phyloP scores from a whole-genome alignment of 2,329 filamentous ascomycete genomes.

The Emericellopsis cladophorae region DNA sequence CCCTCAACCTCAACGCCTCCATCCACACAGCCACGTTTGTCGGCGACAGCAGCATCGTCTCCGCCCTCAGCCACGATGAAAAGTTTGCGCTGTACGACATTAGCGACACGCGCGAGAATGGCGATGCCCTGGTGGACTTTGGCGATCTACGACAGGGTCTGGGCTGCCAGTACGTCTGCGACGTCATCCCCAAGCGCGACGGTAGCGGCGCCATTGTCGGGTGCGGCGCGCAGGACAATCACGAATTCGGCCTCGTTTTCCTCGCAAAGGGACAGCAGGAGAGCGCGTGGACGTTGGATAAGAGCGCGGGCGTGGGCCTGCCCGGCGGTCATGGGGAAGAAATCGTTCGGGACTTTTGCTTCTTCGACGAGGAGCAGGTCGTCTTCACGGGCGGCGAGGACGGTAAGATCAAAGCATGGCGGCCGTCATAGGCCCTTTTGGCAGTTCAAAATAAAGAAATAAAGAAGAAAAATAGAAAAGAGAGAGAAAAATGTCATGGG shows the following conservation, averaged over 20 bases:
- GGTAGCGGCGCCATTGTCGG: constrained; percentile 48
- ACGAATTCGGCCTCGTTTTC: constrained; percentile 48
- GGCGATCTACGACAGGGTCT: constrained; percentile 58
- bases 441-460: no score
- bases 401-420: constrained; percentile 44
- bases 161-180: constrained; percentile 61
- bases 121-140: constrained; percentile 42
- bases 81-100: constrained; percentile 61
- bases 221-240: constrained; percentile 52
- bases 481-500: constrained; percentile 6
- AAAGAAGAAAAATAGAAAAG: no score
- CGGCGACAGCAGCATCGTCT: constrained; percentile 43
- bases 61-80: constrained; percentile 67
- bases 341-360: constrained; percentile 51
- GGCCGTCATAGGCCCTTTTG: constrained; percentile 9
- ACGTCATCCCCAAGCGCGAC: constrained; percentile 48
- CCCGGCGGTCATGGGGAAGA: constrained; percentile 51
- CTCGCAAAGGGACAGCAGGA: constrained; percentile 31
- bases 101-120: constrained; percentile 48
- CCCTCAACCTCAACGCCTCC: constrained; percentile 65
- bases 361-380: constrained; percentile 45
- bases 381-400: constrained; percentile 49
- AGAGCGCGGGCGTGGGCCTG: constrained; percentile 43
- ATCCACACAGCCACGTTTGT: constrained; percentile 67
- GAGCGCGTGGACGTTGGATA: constrained; percentile 39